Evolutionary conservation across 2,329 filamentous ascomycete genomes (phyloP).

Genomic region (Aspergillus piperis): DNA sequence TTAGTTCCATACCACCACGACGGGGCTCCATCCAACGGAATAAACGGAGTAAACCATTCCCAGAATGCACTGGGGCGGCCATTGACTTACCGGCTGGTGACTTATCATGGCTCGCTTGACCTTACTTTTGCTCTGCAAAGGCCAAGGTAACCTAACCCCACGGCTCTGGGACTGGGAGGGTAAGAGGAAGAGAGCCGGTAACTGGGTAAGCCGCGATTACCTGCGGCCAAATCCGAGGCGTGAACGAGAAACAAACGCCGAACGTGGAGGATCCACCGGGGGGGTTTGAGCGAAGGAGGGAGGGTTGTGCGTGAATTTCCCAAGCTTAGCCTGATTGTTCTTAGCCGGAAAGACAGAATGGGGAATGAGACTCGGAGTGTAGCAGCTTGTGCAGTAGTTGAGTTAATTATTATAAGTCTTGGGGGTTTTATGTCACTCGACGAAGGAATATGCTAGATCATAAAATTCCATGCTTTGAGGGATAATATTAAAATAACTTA

Average conservation of each 20-base stretch:
- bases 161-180: neutral
- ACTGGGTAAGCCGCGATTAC: slow-evolving; percentile 16
- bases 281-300: no score
- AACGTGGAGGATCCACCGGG: slow-evolving; percentile 16
- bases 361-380: neutral
- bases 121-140: slow-evolving; percentile 4
- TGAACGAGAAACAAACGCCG: slow-evolving; percentile 6
- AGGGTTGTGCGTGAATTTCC: slow-evolving; percentile 13
- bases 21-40: slow-evolving; percentile 1
- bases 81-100: neutral
- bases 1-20: slow-evolving; percentile 6
- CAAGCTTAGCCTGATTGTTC: neutral
- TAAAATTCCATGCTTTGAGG: neutral
- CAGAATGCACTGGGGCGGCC: neutral
- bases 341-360: neutral
- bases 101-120: neutral
- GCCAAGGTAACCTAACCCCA: slow-evolving; percentile 1
- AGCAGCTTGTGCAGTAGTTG: neutral
- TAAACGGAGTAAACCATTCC: neutral
- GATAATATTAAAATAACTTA: no score
- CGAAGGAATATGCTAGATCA: neutral
- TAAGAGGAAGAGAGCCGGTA: neutral
- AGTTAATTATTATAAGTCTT: no score
- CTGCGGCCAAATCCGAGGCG: slow-evolving; percentile 20
- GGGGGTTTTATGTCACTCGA: neutral